phyloP scores from a whole-genome alignment of 306 rosid genomes.

The Fragaria iinumae region DNA sequence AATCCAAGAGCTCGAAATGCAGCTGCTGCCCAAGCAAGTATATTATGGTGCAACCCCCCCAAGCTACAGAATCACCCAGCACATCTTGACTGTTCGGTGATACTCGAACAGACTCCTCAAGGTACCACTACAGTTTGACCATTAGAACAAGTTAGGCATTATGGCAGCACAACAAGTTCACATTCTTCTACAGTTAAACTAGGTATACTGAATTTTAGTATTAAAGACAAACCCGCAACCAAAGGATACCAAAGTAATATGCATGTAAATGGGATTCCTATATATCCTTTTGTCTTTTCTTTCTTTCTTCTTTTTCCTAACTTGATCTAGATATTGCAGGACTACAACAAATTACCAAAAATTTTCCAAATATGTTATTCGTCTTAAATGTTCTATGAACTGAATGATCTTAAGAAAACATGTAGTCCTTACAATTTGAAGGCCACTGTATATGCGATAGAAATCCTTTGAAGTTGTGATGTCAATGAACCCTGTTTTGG shows the following conservation, averaged over 20 bases:
- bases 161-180: slow-evolving; percentile 18
- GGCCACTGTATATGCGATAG: slow-evolving; percentile 95
- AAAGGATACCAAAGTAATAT: not conserved
- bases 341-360: not conserved
- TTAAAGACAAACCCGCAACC: not conserved
- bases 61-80: slow-evolving; percentile 97
- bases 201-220: not conserved
- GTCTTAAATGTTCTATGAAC: not conserved
- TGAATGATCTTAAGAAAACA: slow-evolving; percentile 4
- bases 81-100: slow-evolving; percentile 62
- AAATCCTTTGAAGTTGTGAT: slow-evolving; percentile 93
- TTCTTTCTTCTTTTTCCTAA: too few species aligned
- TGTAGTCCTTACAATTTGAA: slow-evolving; percentile 78
- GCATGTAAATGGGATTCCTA: not conserved
- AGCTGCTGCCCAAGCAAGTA: slow-evolving; percentile 96
- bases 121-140: slow-evolving; percentile 61
- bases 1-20: slow-evolving; percentile 96
- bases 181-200: slow-evolving; percentile 12
- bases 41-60: slow-evolving; percentile 98
- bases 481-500: slow-evolving; percentile 96
- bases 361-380: not conserved
- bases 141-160: slow-evolving; percentile 22
- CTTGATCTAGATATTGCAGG: not conserved
- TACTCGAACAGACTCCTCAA: slow-evolving; percentile 76
- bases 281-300: not conserved